Conservation (phyloP, 495 filamentous ascomycete species). For the Trichoderma asperelloides region DNA sequence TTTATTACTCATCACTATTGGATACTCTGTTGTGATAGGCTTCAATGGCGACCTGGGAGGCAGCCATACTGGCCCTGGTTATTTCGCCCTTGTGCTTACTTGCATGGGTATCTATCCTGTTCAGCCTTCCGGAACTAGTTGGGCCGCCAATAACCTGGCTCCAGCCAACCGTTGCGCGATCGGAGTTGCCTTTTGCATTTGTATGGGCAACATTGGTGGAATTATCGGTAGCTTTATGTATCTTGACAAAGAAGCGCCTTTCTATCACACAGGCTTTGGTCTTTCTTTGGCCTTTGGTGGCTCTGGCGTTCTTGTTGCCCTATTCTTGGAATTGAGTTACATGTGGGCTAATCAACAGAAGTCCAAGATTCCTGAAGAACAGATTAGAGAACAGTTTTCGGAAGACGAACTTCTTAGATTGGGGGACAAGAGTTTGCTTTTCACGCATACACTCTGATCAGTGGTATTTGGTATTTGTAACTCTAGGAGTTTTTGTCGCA, state of each 20-base stretch:
- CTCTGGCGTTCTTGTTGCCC: constrained; percentile 17
- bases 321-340: constrained; percentile 21
- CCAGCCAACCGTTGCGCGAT: constrained; percentile 28
- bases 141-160: constrained; percentile 32
- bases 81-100: constrained; percentile 30
- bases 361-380: constrained; percentile 21
- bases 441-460: constrained; percentile 21
- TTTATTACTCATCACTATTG: constrained; percentile 20
- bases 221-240: constrained; percentile 29
- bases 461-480: neutral
- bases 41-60: constrained; percentile 15
- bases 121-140: constrained; percentile 27
- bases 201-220: constrained; percentile 28
- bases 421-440: constrained; percentile 35
- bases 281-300: constrained; percentile 21
- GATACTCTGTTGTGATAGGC: constrained; percentile 18
- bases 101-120: constrained; percentile 32
- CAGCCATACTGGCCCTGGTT: constrained; percentile 22
- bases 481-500: neutral
- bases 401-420: constrained; percentile 31
- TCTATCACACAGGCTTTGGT: constrained; percentile 33
- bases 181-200: constrained; percentile 28
- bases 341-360: constrained; percentile 22
- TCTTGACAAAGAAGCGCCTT: constrained; percentile 30
- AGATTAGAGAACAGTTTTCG: constrained; percentile 24